Evolutionary conservation across 257 asterid species (phyloP), one percentile per base, ranked within the genome.

Genomic region (Cruciata laevipes): DNA sequence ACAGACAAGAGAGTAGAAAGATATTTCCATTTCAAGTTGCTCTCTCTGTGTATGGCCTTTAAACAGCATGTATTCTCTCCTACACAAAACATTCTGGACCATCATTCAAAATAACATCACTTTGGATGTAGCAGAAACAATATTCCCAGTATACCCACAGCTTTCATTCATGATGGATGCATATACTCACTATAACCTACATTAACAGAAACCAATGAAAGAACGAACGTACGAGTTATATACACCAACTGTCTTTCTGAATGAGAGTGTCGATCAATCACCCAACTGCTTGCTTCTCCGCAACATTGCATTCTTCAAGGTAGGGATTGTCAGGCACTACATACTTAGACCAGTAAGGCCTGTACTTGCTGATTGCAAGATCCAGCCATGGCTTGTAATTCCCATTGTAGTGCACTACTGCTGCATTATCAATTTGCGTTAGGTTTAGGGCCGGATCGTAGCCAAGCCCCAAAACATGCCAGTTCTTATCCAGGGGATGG

Each of bases 401-500:
- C 30, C 98, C 98, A 68, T 89, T 92, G 69, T 89, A 92, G 73
- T 92, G 98, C 66, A 92, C 90, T 32, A 92, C 98, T 11, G 91
- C 97, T 57, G 94, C 97, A 44, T 85, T 86, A 61, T 88, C 88
- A 65, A 92, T 89, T 65, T 78, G 95, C 27, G 95, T 86, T 76
- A 83, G 82, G 84, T 89, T 87, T 20, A 92, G 89, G 73, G 98
- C 96, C 21, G 95, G 96, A 80, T 92, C 98, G 49, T 89, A 92
- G n/a, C 98, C 98, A 73, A 92, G 81, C 55, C 97, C 98, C 84
- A 92, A 79, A 18, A 86, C 98, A 73, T 92, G 97, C 98, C 98
- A 89, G 74, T 84, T 76, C 77, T 93, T 84, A 33, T 86, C 95
- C 82, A 92, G 82, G 51, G 97, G 97, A 75, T 81, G 69, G 2